Base-by-base conservation (phyloP, 2,329 filamentous ascomycete genomes). In the Penicillium sumatraense region DNA sequence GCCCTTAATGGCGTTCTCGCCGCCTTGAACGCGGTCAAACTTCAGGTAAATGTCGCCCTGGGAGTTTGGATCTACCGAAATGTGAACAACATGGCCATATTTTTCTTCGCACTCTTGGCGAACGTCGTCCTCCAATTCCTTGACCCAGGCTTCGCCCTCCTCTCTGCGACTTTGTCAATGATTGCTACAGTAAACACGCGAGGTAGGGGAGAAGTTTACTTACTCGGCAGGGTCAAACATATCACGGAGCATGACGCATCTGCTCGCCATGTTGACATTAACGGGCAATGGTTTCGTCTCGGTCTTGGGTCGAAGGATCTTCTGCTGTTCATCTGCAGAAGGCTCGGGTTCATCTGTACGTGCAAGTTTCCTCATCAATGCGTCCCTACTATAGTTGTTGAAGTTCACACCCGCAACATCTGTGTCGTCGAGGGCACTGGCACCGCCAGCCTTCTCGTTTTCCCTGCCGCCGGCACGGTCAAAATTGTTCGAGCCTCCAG, bases 391-490 rank as follows among this genome's bases (percentile, higher is more conserved):
- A 81, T 96, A 97, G 78, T 97, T 97, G 84, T 92, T 96, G 89
- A 98, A 98, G 80, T 98, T 98, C 77, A 99, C 93, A 71, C 95
- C 95, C 49, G 90, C 91, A 72, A 99, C 95, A 75, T 99, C 95
- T 59, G 93, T 96, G 73, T 99, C 95, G 78, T 99, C 95, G 49
- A 99, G 82, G 68, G 95, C 95, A 79, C 93, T 96, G 47, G 93
- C 93, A 66, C 92, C 92, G 42, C 90, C 86, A 63, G 86, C 85
- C 77, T 97, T 96, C 70, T 96, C 91, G 73, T 88, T 91, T 69
- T 96, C 91, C 68, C 93, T 88, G 64, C 89, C 91, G 64, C 91
- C 90, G 56, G 92, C 90, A 69, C 93, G 90, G 75, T 98, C 95
- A 72, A 97, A 98, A 67, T 89, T 86, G 69, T 83, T 86, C 60